Conservation (phyloP, 2,329 filamentous ascomycete species). For the Mycosphaerella arachidis region DNA sequence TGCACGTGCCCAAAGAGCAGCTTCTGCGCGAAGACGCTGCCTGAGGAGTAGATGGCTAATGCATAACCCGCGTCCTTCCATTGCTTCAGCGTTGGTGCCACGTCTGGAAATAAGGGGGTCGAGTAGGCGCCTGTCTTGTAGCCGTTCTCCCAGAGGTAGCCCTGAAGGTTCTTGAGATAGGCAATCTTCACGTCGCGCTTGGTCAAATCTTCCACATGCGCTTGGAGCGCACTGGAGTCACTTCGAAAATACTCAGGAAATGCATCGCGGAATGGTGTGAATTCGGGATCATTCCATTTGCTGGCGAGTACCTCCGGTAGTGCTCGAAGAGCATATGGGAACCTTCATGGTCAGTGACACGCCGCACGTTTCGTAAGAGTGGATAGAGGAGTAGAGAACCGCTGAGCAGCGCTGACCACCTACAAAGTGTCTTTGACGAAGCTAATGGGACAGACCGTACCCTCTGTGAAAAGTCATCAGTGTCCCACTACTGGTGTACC, state of each 20-base stretch:
- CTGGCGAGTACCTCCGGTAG: constrained; percentile 60
- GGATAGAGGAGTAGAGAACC: neutral
- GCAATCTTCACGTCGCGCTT: constrained; percentile 67
- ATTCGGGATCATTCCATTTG: constrained; percentile 63
- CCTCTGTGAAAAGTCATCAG: constrained; percentile 51
- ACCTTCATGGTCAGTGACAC: constrained; percentile 47
- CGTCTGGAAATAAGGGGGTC: constrained; percentile 71
- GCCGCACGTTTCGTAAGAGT: neutral
- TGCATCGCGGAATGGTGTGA: constrained; percentile 63
- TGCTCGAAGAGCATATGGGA: constrained; percentile 68
- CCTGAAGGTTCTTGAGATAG: constrained; percentile 75
- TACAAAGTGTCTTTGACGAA: constrained; percentile 80
- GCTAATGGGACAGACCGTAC: constrained; percentile 76
- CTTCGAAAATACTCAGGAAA: constrained; percentile 63
- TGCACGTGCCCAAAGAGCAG: constrained; percentile 64
- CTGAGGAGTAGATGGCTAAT: constrained; percentile 75
- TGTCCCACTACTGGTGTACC: constrained; percentile 1
- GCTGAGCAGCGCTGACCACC: constrained; percentile 36
- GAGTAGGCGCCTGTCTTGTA: constrained; percentile 66
- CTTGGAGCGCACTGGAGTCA: constrained; percentile 56
- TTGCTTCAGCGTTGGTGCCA: constrained; percentile 46
- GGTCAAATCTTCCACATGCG: constrained; percentile 68
- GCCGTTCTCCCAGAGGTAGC: constrained; percentile 71
- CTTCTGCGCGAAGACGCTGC: constrained; percentile 75
- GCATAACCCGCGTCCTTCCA: constrained; percentile 56